Evolutionary conservation across 768 basidiomycete species (phyloP), one percentile per base, ranked within the genome.

Genomic region (Hysterangium stoloniferum): DNA sequence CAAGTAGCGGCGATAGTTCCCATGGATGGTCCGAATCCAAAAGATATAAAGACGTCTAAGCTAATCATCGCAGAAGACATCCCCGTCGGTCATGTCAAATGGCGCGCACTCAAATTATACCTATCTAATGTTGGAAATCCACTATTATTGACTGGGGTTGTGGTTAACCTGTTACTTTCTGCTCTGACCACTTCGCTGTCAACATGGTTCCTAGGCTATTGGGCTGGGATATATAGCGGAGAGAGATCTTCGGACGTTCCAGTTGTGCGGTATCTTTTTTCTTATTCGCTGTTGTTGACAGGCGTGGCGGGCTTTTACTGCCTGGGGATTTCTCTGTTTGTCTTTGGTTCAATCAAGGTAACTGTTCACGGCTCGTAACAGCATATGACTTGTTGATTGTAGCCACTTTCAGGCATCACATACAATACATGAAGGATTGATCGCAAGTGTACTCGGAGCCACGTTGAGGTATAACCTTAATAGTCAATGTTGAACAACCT

Each of bases 101-200:
- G 47, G 38, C 37, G 35, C 22, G 56, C 22, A n/a, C 34, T 37
- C 28, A 35, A 38, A 48, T 51, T 46, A 46, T 60, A 54, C 25
- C 46, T 22, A 17, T 25, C 36, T 34, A 44, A 33, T 25, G 40
- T 58, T 22, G 58, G 58, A 7, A 46, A 54, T 17, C n/a, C 36
- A 22, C 22, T 27, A 25, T 59, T 56, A 31, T 59, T 57, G 58
- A 42, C 52, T 7, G 33, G 24, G 4, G 45, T 54, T 35, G 6
- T 48, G 20, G 13, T 25, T 12, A 5, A 11, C 2, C 24, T 46
- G 4, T 12, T 46, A 13, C 31, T 46, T 15, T 12, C 45, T 6
- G 31, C 20, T 15, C 12, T 20, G 20, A 12, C 32, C 24, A 46
- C 45, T 46, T 12, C 12, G 13, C 7, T 20, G 13, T 19, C 19